Evolutionary conservation across 2,329 filamentous ascomycete species (phyloP).

Genomic region (Westerdykella aurantiaca): DNA sequence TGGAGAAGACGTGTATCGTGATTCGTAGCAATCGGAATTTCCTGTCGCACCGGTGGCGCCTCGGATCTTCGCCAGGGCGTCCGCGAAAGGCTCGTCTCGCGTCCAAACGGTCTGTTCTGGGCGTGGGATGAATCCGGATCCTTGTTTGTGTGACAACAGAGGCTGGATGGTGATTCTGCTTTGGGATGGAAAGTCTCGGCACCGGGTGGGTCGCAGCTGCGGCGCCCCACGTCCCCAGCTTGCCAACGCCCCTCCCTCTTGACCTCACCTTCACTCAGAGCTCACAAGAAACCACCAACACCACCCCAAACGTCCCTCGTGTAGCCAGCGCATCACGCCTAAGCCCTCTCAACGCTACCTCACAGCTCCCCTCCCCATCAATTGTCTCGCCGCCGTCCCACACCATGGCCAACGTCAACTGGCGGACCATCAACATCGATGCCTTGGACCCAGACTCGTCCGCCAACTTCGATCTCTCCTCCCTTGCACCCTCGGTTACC

Average conservation of each 20-base stretch:
- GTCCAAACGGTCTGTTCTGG: constrained; percentile 13
- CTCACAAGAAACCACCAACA: constrained; percentile 7
- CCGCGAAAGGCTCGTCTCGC: constrained; percentile 16
- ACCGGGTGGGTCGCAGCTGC: constrained; percentile 16
- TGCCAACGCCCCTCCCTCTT: constrained; percentile 3
- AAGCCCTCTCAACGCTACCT: not conserved
- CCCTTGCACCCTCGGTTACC: constrained; percentile 70
- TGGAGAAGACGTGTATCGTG: not conserved
- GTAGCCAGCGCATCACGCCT: not conserved
- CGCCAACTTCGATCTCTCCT: constrained; percentile 82
- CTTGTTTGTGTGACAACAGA: constrained; percentile 31
- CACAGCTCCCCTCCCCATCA: not conserved
- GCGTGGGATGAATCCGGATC: constrained; percentile 16
- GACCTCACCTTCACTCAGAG: constrained; percentile 19
- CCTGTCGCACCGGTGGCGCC: constrained; percentile 23
- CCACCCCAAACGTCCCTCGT: not conserved
- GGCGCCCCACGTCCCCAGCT: constrained; percentile 20
- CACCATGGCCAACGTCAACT: constrained; percentile 51
- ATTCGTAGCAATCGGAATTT: not conserved
- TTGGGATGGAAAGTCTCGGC: constrained; percentile 19
- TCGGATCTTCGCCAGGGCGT: constrained; percentile 16
- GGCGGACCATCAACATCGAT: constrained; percentile 91
- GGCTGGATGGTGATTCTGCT: not conserved
- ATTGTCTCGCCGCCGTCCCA: constrained; percentile 7
- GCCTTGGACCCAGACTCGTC: constrained; percentile 83